A percentile compares a stretch with the other conserved stretches of the same genome.
Evolutionary conservation across 2,329 filamentous ascomycete genomes (phyloP).

Genomic region (Periconia sp.): DNA sequence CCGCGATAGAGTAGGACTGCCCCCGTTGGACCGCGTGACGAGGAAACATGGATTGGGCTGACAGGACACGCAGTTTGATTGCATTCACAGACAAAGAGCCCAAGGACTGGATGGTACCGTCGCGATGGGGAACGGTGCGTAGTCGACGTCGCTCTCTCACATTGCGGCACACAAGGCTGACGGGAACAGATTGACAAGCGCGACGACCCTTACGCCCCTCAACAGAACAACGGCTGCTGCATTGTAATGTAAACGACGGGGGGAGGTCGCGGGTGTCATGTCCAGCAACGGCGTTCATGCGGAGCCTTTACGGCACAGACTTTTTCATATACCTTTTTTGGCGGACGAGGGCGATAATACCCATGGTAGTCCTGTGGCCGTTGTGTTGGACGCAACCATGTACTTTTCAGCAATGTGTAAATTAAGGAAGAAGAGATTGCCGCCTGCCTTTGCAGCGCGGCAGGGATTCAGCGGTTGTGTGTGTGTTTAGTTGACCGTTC

Average conservation of each 20-base stretch:
- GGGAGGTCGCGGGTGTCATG: constrained; percentile 38
- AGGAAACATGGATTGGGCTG: constrained; percentile 22
- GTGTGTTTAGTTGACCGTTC: constrained; percentile 31
- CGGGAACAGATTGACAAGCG: constrained; percentile 78
- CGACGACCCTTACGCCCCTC: constrained; percentile 97
- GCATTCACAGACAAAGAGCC: constrained; percentile 94
- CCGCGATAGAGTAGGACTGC: constrained; percentile 63
- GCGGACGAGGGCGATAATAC: constrained; percentile 44
- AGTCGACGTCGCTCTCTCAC: neutral
- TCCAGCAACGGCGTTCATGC: constrained; percentile 47
- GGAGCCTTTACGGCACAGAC: constrained; percentile 44
- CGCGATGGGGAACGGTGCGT: constrained; percentile 84
- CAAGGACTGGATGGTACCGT: constrained; percentile 98
- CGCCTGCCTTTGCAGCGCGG: constrained; percentile 39
- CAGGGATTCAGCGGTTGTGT: constrained; percentile 22
- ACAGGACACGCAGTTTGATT: constrained; percentile 73
- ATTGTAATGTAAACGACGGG: constrained; percentile 76
- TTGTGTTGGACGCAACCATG: constrained; percentile 39
- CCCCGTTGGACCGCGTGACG: constrained; percentile 1
- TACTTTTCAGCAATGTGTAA: constrained; percentile 49
- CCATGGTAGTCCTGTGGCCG: constrained; percentile 41
- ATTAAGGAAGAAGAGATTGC: constrained; percentile 42
- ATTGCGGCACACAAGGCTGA: constrained; percentile 22
- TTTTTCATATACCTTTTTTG: constrained; percentile 41
- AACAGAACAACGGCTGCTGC: constrained; percentile 92